phyloP scores from a whole-genome alignment of 2,329 filamentous ascomycete genomes.

The Microcyclosporella mali region DNA sequence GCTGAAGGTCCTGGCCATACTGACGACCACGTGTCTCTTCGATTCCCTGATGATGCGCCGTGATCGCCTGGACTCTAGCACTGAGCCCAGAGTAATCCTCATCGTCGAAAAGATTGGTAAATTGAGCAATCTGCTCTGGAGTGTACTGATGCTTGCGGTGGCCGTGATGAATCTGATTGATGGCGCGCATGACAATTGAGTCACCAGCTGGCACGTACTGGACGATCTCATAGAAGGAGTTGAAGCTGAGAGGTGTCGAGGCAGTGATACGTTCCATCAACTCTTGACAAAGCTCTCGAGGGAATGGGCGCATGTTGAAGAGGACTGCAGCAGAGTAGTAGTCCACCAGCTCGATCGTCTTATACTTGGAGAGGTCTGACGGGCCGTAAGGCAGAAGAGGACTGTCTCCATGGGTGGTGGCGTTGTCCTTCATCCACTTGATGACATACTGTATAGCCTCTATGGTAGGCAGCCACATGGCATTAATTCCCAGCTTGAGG shows the following conservation, averaged over 20 bases:
- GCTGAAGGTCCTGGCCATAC: neutral
- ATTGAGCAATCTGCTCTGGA: neutral
- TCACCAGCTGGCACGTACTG: conserved; percentile 12
- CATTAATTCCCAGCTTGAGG: conserved; percentile 10
- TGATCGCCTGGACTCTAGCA: conserved; percentile 1
- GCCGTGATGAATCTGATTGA: conserved; percentile 11
- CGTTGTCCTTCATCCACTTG: conserved; percentile 21
- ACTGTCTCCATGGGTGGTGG: conserved; percentile 2
- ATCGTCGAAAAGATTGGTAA: neutral
- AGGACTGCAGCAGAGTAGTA: conserved; percentile 14
- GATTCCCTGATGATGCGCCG: neutral
- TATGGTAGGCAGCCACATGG: conserved; percentile 6
- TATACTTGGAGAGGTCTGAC: neutral
- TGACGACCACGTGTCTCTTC: neutral
- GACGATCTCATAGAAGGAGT: conserved; percentile 10
- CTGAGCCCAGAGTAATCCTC: conserved; percentile 1
- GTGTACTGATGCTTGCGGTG: conserved; percentile 1
- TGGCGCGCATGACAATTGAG: conserved; percentile 13
- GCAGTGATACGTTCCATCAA: conserved; percentile 10
- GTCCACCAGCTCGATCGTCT: conserved; percentile 12
- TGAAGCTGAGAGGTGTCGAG: neutral
- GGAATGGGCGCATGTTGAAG: conserved; percentile 14
- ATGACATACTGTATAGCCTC: conserved; percentile 8
- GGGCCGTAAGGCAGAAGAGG: conserved; percentile 11
- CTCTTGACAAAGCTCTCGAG: conserved; percentile 7